Percentiles rank a stretch among this genome's conserved stretches.
These are phyloP conservation scores for Paxillus rubicundulus DNA, from an alignment of 768 basidiomycete genomes.

Conservation along the genomic window DNA sequence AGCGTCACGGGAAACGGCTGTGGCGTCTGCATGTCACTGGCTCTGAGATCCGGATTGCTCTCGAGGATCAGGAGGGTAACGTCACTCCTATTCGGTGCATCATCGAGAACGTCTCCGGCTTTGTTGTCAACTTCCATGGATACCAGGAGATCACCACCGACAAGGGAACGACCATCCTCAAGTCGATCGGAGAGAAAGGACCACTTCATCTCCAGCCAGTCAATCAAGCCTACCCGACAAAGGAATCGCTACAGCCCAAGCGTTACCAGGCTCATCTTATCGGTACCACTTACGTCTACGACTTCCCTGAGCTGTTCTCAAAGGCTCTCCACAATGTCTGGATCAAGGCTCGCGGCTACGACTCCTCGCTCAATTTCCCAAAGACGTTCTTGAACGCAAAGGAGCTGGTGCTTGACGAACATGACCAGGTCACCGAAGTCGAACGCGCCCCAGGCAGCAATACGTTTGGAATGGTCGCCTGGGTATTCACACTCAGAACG, in stretches of 20 bases:
- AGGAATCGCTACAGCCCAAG: constrained; percentile 97
- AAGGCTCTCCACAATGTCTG: constrained; percentile 95
- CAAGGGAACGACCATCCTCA: constrained; percentile 91
- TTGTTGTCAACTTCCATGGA: constrained; percentile 96
- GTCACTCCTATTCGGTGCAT: constrained; percentile 95
- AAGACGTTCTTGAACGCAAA: constrained; percentile 77
- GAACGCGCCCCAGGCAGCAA: constrained; percentile 93
- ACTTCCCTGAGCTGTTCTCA: constrained; percentile 98
- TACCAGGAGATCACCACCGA: constrained; percentile 98
- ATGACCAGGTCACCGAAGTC: constrained; percentile 87
- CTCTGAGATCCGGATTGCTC: constrained; percentile 91
- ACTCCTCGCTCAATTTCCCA: constrained; percentile 69
- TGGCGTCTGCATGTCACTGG: constrained; percentile 99
- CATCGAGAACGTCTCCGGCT: constrained; percentile 98
- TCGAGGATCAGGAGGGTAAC: constrained; percentile 94
- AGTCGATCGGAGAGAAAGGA: constrained; percentile 97
- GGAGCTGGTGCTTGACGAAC: constrained; percentile 93
- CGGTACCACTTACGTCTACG: constrained; percentile 98
- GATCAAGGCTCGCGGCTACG: constrained; percentile 63
- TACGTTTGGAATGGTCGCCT: constrained; percentile 95
- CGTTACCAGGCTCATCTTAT: constrained; percentile 98
- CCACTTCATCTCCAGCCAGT: constrained; percentile 95
- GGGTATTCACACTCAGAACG: constrained; percentile 90
- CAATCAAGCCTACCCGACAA: constrained; percentile 90
- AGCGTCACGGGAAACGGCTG: constrained; percentile 95